These are phyloP conservation scores for Neopestalotiopsis sp. DNA, from an alignment of 2,329 filamentous ascomycete genomes.

Conservation along the genomic window DNA sequence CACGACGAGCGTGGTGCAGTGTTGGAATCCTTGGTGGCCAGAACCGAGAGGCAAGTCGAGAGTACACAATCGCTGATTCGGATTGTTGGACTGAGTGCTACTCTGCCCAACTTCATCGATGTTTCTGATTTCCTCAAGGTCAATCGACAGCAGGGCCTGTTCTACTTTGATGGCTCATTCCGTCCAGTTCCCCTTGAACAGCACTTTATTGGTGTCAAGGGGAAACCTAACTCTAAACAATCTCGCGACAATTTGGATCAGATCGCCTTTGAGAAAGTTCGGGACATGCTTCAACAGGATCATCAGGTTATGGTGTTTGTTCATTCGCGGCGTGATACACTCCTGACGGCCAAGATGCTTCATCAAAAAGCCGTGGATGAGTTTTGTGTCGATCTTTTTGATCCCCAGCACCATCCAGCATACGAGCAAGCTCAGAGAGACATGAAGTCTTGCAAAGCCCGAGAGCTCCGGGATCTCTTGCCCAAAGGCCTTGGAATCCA, in stretches of 20 bases:
- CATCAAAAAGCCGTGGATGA: conserved; percentile 87
- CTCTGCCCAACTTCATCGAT: conserved; percentile 94
- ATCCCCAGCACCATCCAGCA: conserved; percentile 77
- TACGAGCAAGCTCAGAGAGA: conserved; percentile 83
- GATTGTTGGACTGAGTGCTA: conserved; percentile 93
- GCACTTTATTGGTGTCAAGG: conserved; percentile 95
- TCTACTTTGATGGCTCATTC: conserved; percentile 97
- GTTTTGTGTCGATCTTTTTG: conserved; percentile 80
- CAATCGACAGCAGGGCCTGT: conserved; percentile 88
- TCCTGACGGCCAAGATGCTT: conserved; percentile 84
- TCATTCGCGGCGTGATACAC: conserved; percentile 93
- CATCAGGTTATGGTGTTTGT: conserved; percentile 99
- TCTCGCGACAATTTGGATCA: conserved; percentile 89
- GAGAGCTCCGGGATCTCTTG: conserved; percentile 87
- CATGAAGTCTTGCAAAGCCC: conserved; percentile 83
- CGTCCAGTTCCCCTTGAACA: conserved; percentile 95
- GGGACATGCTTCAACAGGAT: conserved; percentile 87
- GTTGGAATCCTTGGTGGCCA: conserved; percentile 91
- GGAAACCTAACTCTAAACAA: conserved; percentile 80
- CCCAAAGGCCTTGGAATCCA: conserved; percentile 93
- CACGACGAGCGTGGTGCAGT: conserved; percentile 97
- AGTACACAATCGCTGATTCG: conserved; percentile 97
- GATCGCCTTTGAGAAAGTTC: conserved; percentile 91
- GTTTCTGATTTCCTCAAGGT: conserved; percentile 97
- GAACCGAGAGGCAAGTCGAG: conserved; percentile 95